Base-by-base conservation (phyloP, 2,329 filamentous ascomycete species). In the Tricladium varicosporioides region DNA sequence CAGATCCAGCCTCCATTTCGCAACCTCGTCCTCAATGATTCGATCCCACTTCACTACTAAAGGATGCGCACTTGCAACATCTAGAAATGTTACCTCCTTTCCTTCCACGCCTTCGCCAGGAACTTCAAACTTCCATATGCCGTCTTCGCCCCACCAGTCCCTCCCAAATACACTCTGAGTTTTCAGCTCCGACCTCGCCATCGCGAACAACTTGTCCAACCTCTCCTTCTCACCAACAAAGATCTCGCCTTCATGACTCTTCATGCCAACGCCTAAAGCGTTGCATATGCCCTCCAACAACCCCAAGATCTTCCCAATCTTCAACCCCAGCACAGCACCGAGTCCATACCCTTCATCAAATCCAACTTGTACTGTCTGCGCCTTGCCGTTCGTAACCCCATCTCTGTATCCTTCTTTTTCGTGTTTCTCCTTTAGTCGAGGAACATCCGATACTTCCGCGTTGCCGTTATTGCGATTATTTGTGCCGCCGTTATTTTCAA, bases 261-360 rank as follows among this genome's bases (percentile, higher is more conserved):
- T 66, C 9, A 62, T 63, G 5, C 63, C 61, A 18, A 58, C 68
- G 43, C 59, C 65, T 56, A 81, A 62, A 9, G 84, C 83, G 13
- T 75, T 74, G 0, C 77, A 72, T 16, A 96, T 73, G 0, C 88
- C 91, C 67, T 96, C 90, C 5, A 97, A 69, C 3, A 90, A 75
- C 0, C 94, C 94, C 2, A 96, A 72, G 11, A 95, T 75, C 63
- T 84, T 85, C 0, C 94, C 94, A 0, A 86, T 87, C 27, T 80
- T 80, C 62, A 89, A 72, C 0, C 93, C 94, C 31, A 97, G 76
- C 51, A 87, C 85, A 0, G 91, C 92, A 11, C 94, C 94, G 0
- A 97, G 78, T 13, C 85, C 80, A 71, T 92, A 97, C 0, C 93
- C 93, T 62, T 93, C 90, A 70, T 99, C 94, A 69, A 99, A 97